Evolutionary conservation across 768 basidiomycete genomes (phyloP), one percentile per base, ranked within the genome.

Genomic region (Tulasnella sp.): DNA sequence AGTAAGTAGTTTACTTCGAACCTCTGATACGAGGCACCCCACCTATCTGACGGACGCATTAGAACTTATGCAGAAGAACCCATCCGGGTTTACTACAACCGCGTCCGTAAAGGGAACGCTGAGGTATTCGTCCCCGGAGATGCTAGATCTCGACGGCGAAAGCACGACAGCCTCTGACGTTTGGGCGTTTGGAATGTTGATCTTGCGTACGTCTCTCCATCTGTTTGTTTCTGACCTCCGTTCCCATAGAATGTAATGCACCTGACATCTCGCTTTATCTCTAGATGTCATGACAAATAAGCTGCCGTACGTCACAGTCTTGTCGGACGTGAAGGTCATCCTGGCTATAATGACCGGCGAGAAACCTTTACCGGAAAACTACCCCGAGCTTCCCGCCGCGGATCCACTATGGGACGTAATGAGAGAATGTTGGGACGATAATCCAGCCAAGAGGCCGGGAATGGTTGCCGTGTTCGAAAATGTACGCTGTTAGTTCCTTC

Each of bases 221-320:
- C n/a, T n/a, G n/a, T n/a, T n/a, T n/a, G n/a, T n/a, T n/a, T n/a
- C n/a, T n/a, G n/a, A n/a, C n/a, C n/a, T n/a, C n/a, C n/a, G n/a
- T n/a, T n/a, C n/a, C n/a, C 19, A 52, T 1, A 37, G 4, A 7
- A 14, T 19, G 14, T 15, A 14, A 34, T 0, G 25, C n/a, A 54
- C 22, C 36, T 17, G 49, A 38, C 31, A 29, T 34, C 6, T 25
- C 14, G 22, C 12, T 8, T 22, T 22, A 3, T 38, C 15, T 11
- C 11, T 45, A 76, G 75, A 76, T 19, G 36, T 76, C 22, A 74
- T 76, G 49, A 68, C 64, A 8, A 64, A 42, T 14, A 39, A 70
- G 67, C 7, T 76, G 2, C 75, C 75, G 9, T 76, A 39, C 34
- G 34, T 25, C 37, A 11, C 39, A 8, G 2, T 40, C 0, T 22